Percentiles rank a stretch among this genome's conserved stretches.
phyloP scores from a whole-genome alignment of 108 stramenopile genomes.

The Cyclotella sp. region DNA sequence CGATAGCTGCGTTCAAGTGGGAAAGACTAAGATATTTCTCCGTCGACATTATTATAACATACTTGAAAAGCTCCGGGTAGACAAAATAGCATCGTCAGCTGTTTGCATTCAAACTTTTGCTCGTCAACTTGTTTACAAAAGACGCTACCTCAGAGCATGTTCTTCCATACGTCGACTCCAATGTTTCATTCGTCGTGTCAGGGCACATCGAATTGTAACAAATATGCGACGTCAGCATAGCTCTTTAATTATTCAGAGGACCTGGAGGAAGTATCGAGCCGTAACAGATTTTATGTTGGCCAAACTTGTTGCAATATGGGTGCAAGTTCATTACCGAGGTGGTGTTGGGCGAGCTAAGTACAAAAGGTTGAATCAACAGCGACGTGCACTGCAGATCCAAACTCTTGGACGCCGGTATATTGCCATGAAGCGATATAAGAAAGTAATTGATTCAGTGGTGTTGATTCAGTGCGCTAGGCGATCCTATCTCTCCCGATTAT shows the following conservation, averaged over 20 bases:
- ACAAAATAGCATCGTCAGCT: constrained; percentile 32
- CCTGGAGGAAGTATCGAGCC: constrained; percentile 27
- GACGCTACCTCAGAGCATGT: constrained; percentile 5
- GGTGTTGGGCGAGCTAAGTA: constrained; percentile 11
- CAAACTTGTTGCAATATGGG: constrained; percentile 27
- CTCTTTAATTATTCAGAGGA: constrained; percentile 40
- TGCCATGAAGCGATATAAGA: constrained; percentile 10
- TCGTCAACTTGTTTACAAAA: constrained; percentile 15
- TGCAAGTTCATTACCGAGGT: constrained; percentile 39
- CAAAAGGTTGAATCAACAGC: constrained; percentile 21
- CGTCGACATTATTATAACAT: constrained; percentile 76
- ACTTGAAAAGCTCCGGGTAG: constrained; percentile 71
- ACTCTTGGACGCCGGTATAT: constrained; percentile 29
- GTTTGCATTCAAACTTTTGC: constrained; percentile 30
- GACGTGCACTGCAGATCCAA: constrained; percentile 38
- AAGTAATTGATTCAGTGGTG: constrained; percentile 10
- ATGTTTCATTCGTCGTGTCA: constrained; percentile 16
- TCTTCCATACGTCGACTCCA: constrained; percentile 33
- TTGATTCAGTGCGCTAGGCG: constrained; percentile 37
- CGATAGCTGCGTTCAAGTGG: constrained; percentile 80
- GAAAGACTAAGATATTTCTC: constrained; percentile 91
- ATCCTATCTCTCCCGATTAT: constrained; percentile 2
- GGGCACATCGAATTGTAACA: constrained; percentile 12
- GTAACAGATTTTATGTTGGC: constrained; percentile 6
- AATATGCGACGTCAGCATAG: constrained; percentile 19